Evolutionary conservation across 2,329 filamentous ascomycete species (phyloP), one percentile per base, ranked within the genome.

Genomic region (Trichoderma cornu-damae): DNA sequence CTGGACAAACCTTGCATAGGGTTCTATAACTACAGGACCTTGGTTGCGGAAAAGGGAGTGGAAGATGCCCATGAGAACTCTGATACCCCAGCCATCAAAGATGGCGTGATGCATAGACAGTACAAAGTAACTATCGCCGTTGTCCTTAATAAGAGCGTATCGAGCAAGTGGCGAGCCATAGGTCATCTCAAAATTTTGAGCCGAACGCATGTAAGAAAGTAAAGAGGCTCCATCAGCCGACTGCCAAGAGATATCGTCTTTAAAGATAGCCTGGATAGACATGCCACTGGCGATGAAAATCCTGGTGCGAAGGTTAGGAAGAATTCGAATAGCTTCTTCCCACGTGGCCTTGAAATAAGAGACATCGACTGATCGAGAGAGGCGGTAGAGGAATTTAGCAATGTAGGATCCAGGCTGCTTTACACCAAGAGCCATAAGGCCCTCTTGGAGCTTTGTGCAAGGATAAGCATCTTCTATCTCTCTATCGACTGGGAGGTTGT

Each of bases 371-470:
- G 46, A 26, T 0, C 6, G 22, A 1, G 60, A 52, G 1, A 66
- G 18, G 11, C 58, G 42, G 46, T 61, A 61, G 14, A 62, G 42
- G 30, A 56, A 61, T 14, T 63, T 58, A 5, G 59, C 59, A 11
- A 61, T 61, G 47, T 66, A 66, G 12, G 61, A 61, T 4, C 64
- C 63, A 0, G 64, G 61, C 4, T 62, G 60, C 16, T 64, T 66
- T 4, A 62, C 59, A 14, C 62, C 59, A 18, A 66, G 60, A 7
- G 62, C 65, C 47, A 76, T 65, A 1, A 76, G 66, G 7, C 70
- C 72, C 59, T 73, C 71, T 40, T 76, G 73, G 1, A 75, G 62
- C 6, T 69, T 63, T 5, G 70, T 71, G 61, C 69, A 71, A 4
- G 72, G 73, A 40, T 71, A 74, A 1, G 70, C 61, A 57, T 76